Percentiles rank a stretch among this genome's conserved stretches.
phyloP scores from a whole-genome alignment of 306 rosid species.

The Cucumis melo region DNA sequence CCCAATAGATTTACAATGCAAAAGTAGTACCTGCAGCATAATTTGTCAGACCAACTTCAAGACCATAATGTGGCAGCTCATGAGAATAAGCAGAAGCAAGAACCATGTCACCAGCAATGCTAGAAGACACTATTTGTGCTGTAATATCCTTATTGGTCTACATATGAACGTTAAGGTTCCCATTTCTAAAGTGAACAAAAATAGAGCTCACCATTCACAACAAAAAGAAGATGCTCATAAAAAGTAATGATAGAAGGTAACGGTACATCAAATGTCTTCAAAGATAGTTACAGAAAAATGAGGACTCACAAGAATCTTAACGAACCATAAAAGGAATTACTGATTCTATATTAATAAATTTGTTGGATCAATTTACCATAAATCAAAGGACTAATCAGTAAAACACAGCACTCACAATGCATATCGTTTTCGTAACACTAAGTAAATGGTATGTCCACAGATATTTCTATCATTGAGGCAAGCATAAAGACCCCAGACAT shows the following conservation, averaged over 20 bases:
- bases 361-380: not conserved
- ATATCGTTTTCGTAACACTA: not conserved
- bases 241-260: not conserved
- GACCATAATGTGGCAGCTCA: slow-evolving; percentile 54
- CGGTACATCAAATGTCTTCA: not conserved
- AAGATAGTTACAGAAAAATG: not conserved
- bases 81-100: slow-evolving; percentile 59
- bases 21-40: slow-evolving; percentile 61
- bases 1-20: slow-evolving; percentile 37
- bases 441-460: not conserved
- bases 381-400: not conserved
- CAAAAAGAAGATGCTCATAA: not conserved
- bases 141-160: slow-evolving; percentile 50
- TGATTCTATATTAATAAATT: not conserved
- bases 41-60: slow-evolving; percentile 57
- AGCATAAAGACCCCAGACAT: not conserved
- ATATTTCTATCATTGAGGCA: not conserved
- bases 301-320: not conserved
- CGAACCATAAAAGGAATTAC: not conserved
- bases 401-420: not conserved
- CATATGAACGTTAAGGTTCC: not conserved
- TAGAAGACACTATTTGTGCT: slow-evolving; percentile 48
- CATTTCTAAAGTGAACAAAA: not conserved
- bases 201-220: not conserved
- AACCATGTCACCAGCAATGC: slow-evolving; percentile 54